Evolutionary conservation across 768 basidiomycete species (phyloP).

Genomic region (Dacryopinax primogenitus): DNA sequence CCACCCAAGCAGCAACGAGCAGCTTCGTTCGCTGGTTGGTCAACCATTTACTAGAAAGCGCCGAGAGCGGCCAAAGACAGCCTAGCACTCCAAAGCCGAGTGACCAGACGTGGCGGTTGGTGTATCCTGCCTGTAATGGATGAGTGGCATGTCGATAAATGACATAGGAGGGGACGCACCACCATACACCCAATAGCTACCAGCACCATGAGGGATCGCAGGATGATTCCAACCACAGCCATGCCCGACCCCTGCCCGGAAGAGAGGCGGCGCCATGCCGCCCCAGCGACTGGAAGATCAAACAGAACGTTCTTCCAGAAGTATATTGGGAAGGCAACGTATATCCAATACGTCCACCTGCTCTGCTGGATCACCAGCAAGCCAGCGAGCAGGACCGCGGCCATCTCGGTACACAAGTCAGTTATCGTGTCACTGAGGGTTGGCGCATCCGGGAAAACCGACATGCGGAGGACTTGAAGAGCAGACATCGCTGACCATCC

Average conservation of each 20-base stretch:
- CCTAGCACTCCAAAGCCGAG: constrained; percentile 49
- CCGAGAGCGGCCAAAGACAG: constrained; percentile 46
- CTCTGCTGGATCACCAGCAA: constrained; percentile 51
- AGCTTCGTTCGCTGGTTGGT: constrained; percentile 18
- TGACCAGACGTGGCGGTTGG: constrained; percentile 58
- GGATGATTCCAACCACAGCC: constrained; percentile 15
- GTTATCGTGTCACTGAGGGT: neutral
- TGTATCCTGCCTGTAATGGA: constrained; percentile 47
- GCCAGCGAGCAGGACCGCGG: constrained; percentile 32
- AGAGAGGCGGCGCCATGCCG: neutral
- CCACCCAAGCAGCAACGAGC: constrained; percentile 34
- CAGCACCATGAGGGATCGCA: constrained; percentile 29
- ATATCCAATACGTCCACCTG: constrained; percentile 62
- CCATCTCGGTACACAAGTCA: constrained; percentile 23
- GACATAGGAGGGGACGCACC: constrained; percentile 32
- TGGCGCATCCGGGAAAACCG: constrained; percentile 6
- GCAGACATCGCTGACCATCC: constrained; percentile 49
- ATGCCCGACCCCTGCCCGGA: neutral
- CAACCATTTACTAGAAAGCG: constrained; percentile 35
- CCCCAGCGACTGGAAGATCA: neutral
- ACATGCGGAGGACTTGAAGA: constrained; percentile 7
- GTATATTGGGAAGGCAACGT: constrained; percentile 59
- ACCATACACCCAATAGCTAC: constrained; percentile 54
- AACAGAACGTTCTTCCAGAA: constrained; percentile 53
- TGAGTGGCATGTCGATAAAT: neutral